Evolutionary conservation across 495 filamentous ascomycete species (phyloP).

Genomic region (Apiosordaria backusii): DNA sequence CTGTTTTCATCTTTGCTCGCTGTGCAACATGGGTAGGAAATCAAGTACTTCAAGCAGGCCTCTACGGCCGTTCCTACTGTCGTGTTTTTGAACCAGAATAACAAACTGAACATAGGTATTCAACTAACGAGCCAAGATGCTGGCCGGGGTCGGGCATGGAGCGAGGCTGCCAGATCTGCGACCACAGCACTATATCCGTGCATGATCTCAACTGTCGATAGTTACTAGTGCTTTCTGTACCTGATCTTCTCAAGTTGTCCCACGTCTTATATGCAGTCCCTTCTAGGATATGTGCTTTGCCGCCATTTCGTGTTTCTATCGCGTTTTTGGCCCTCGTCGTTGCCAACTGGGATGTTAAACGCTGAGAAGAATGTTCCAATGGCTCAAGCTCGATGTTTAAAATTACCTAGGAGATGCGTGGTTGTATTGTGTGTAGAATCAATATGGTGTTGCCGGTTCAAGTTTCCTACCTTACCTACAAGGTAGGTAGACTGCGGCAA

Average conservation of each 20-base stretch:
- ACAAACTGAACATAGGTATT: too few species aligned
- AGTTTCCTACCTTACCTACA: too few species aligned
- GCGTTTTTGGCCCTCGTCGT: too few species aligned
- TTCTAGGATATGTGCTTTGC: not conserved
- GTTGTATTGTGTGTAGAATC: too few species aligned
- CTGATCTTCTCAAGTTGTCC: not conserved
- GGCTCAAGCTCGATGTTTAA: too few species aligned
- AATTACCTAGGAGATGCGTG: too few species aligned
- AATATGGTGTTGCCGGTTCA: constrained; percentile 21
- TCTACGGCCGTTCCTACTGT: not conserved
- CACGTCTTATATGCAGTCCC: not conserved
- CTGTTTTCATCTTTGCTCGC: not conserved
- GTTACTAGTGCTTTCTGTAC: constrained; percentile 4
- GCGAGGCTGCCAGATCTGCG: constrained; percentile 4
- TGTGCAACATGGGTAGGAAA: not conserved
- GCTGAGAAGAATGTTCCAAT: too few species aligned
- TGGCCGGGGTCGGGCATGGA: too few species aligned
- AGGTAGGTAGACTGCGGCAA: constrained; percentile 1
- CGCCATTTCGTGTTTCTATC: not conserved
- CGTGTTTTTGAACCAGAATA: not conserved
- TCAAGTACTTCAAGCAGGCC: not conserved
- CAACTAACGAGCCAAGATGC: too few species aligned
- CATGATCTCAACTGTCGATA: constrained; percentile 2
- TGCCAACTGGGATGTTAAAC: too few species aligned
- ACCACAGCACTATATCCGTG: constrained; percentile 4